Base-by-base conservation (phyloP, 257 asterid species). In the Cinchona pubescens region DNA sequence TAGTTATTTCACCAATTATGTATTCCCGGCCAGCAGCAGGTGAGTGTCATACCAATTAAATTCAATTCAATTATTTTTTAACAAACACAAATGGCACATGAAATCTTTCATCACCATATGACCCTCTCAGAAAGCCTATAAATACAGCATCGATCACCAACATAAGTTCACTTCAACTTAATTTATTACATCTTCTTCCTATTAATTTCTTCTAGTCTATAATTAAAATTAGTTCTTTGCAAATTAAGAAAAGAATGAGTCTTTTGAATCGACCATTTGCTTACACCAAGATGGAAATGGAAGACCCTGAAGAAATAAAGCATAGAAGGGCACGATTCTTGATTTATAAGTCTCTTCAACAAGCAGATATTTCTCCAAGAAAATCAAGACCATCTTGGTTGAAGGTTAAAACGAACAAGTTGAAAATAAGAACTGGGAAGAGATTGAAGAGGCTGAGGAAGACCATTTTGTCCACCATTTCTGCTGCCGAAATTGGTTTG, bases 301-400 rank as follows among this genome's bases (percentile, higher is more conserved):
- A 88, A 71, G 98, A 93, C 70, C 85, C 85, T 0, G 96, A 91
- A 14, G 98, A 91, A 30, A 51, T 58, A 49, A 78, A 68, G 78
- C 92, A 85, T 51, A 72, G 97, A 23, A 67, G 49, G 67, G 93
- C 98, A 3, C 97, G 91, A 69, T 91, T 89, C 89, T 82, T 93
- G 91, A 93, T 93, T 35, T 88, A 89, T 88, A 89, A 88, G 85
- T 73, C 86, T 21, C 51, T 93, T 81, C 75, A 84, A 79, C 86
- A 78, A 74, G 91, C 84, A 15, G 97, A 93, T 67, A n/a, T n/a
- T n/a, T 38, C 65, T 10, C 48, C 67, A 11, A 78, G 62, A 19
- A 83, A 89, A 71, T 81, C 86, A 74, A 82, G 85, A 65, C 89
- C 90, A 0, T 85, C 97, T 1, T 89, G 92, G 92, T 23, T 88